Base-by-base conservation (phyloP, 1,284 basidiomycete genomes). In the Ganoderma sinense region DNA sequence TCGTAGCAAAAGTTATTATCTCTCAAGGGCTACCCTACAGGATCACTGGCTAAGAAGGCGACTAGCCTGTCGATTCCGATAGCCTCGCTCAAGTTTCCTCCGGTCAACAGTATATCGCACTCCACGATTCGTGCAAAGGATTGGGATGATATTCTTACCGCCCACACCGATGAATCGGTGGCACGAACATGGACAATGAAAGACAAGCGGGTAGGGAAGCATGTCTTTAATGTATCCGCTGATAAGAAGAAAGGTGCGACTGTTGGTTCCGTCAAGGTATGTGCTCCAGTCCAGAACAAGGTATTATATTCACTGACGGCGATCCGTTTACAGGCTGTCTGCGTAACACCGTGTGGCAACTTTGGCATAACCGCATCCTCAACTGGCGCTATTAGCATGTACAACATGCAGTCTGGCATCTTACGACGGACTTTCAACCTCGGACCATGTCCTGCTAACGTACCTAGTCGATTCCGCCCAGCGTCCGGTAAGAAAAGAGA, bases 121-220 rank as follows among this genome's bases (percentile, higher is more conserved):
- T 96, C 95, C 5, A 87, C 90, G 2, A 88, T 92, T 4, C 88
- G 97, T 29, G 87, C 95, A 23, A 97, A 97, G 79, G 97, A 99
- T 75, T 99, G 98, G 98, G 97, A 99, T 78, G 96, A 99, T 76
- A 93, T 99, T 55, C 81, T 99, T 6, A 97, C 97, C 11, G 91
- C 91, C 0, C 97, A 99, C 79, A 85, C 89, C 1, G 94, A 95
- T 60, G 94, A 97, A 75, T 85, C 88, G 1, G 88, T 91, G 66
- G 94, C 93, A 1, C 87, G 96, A 36, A 93, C 95, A 36, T 98
- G 97, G 97, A 90, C 90, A 2, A 94, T 96, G 78, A 85, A 89
- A 71, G 90, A 92, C 72, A 97, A 97, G 82, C 88, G 90, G 63
- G 78, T 95, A 4, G 97, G 97, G 3, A 92, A 93, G 75, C 86